Conservation (phyloP, 2,329 filamentous ascomycete genomes). For the Rosellinia necatrix region DNA sequence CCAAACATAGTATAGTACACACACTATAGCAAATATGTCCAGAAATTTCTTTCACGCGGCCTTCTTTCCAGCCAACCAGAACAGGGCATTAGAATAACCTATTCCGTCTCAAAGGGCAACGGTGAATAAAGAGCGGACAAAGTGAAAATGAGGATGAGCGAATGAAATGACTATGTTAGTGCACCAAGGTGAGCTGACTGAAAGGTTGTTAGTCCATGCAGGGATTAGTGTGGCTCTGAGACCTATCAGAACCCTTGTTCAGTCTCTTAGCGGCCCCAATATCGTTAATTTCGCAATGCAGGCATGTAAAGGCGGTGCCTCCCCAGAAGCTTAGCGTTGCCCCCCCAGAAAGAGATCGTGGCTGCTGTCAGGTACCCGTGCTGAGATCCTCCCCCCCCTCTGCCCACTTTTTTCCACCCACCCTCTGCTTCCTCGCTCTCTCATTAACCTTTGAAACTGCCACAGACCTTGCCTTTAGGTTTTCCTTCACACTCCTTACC, state of each 20-base stretch:
- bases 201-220: neutral
- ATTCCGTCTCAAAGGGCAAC: conserved; percentile 22
- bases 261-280: conserved; percentile 5
- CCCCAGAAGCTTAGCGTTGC: conserved; percentile 1
- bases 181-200: too few species aligned
- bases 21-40: neutral
- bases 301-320: conserved; percentile 11
- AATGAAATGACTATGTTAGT: conserved; percentile 12
- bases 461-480: conserved; percentile 18
- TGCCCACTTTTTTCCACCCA: conserved; percentile 22
- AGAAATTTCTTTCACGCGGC: conserved; percentile 5
- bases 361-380: conserved; percentile 35
- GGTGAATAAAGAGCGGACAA: conserved; percentile 6
- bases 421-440: conserved; percentile 10
- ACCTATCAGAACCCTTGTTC: conserved; percentile 24
- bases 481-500: conserved; percentile 7
- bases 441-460: conserved; percentile 23
- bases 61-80: conserved; percentile 11
- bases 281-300: conserved; percentile 24
- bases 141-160: conserved; percentile 17
- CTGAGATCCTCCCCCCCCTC: conserved; percentile 29
- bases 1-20: too few species aligned
- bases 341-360: conserved; percentile 8
- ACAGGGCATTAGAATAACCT: conserved; percentile 5
- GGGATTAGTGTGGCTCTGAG: conserved; percentile 5